phyloP scores from a whole-genome alignment of 2,329 filamentous ascomycete species.

The Phialophora expanda region DNA sequence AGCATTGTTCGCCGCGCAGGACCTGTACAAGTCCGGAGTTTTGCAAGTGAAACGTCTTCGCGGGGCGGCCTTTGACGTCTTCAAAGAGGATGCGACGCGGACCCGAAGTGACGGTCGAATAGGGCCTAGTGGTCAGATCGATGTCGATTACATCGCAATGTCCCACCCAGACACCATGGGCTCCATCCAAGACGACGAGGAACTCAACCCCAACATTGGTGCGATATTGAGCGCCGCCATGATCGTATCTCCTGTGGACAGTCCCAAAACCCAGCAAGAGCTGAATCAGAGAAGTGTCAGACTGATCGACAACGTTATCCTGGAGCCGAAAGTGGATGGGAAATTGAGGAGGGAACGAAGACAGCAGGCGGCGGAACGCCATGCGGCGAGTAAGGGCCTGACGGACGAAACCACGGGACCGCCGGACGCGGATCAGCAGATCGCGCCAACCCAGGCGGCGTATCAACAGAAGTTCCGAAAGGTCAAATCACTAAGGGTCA shows the following conservation, averaged over 20 bases:
- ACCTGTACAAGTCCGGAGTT: constrained; percentile 63
- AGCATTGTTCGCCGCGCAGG: constrained; percentile 73
- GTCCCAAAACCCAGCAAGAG: constrained; percentile 75
- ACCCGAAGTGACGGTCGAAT: constrained; percentile 32
- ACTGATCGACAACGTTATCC: constrained; percentile 90
- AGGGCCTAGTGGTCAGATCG: constrained; percentile 58
- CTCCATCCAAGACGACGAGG: constrained; percentile 76
- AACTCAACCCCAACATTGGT: constrained; percentile 71
- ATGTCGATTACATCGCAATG: constrained; percentile 91
- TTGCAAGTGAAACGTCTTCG: constrained; percentile 70
- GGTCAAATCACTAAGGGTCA: neutral
- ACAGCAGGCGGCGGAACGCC: constrained; percentile 9
- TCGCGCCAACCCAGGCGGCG: neutral
- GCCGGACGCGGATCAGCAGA: neutral
- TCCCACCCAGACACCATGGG: constrained; percentile 86
- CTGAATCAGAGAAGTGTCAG: constrained; percentile 76
- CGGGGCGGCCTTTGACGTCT: constrained; percentile 68
- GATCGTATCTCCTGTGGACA: constrained; percentile 83
- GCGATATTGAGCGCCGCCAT: constrained; percentile 89
- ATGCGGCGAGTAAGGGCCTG: neutral
- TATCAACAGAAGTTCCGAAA: constrained; percentile 2
- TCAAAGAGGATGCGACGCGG: constrained; percentile 51
- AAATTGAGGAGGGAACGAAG: constrained; percentile 8
- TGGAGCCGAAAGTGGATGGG: constrained; percentile 49
- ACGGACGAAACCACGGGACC: neutral